Conservation (phyloP, 305 asterid species). For the Petunia hybrid region DNA sequence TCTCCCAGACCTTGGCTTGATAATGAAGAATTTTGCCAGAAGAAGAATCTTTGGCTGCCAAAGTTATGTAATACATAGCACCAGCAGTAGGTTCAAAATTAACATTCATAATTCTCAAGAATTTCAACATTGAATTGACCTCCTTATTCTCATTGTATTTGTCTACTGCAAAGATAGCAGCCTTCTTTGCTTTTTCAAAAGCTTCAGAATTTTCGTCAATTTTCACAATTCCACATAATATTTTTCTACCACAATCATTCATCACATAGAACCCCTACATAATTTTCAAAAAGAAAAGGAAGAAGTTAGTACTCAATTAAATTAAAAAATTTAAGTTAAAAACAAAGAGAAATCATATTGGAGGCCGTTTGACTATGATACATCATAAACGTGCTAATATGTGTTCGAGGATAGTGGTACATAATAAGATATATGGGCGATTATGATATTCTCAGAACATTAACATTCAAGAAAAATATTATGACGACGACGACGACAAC, state of each 20-base stretch:
- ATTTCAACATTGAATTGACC: conserved; percentile 24
- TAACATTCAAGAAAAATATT: neutral
- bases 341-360: neutral
- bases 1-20: conserved; percentile 54
- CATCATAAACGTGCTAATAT: neutral
- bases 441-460: neutral
- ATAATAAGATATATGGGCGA: neutral
- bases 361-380: neutral
- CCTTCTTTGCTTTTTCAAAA: conserved; percentile 42
- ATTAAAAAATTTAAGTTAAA: neutral
- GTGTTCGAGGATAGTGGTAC: neutral
- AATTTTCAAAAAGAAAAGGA: neutral
- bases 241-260: conserved; percentile 34
- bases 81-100: conserved; percentile 57
- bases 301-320: neutral
- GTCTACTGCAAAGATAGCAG: conserved; percentile 52
- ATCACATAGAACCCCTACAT: conserved; percentile 54
- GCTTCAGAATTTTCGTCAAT: conserved; percentile 30
- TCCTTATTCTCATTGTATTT: conserved; percentile 43
- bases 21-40: conserved; percentile 34
- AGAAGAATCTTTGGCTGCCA: conserved; percentile 32
- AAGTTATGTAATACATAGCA: conserved; percentile 52
- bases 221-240: conserved; percentile 38
- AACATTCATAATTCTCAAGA: conserved; percentile 39
- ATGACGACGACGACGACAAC: neutral